Evolutionary conservation across 208 protist genomes (phyloP).

Genomic region (Trypanosoma theileri): DNA sequence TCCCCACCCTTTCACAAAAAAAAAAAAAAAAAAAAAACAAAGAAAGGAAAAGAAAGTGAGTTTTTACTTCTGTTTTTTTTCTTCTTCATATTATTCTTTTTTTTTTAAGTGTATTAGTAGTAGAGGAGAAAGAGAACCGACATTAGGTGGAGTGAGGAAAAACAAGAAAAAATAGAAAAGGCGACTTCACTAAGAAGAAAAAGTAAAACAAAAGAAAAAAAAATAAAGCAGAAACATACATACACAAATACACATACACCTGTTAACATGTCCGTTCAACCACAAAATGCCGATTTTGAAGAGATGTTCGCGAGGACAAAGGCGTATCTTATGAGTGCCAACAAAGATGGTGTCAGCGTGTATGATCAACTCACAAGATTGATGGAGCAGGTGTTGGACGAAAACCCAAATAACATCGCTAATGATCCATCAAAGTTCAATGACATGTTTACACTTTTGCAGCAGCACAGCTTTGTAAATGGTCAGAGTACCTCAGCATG

Average conservation of each 20-base stretch:
- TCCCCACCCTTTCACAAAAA: no score
- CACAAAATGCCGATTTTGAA: conserved; percentile 40
- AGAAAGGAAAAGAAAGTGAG: no score
- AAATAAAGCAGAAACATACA: conserved; percentile 4
- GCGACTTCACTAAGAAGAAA: not conserved
- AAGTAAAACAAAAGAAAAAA: not conserved
- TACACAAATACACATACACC: not conserved
- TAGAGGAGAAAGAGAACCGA: no score
- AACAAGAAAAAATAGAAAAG: not conserved
- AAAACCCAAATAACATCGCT: conserved; percentile 71
- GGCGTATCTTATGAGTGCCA: conserved; percentile 85
- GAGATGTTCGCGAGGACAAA: conserved; percentile 83
- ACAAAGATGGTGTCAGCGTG: conserved; percentile 87
- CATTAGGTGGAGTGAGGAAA: not conserved
- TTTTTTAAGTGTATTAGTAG: no score
- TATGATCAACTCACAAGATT: conserved; percentile 91
- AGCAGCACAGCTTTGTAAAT: conserved; percentile 80
- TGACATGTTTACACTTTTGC: conserved; percentile 73
- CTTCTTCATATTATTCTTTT: no score
- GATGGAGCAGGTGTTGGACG: conserved; percentile 82
- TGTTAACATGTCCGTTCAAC: conserved; percentile 25
- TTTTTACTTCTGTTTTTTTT: no score
- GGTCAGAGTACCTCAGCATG: conserved; percentile 69
- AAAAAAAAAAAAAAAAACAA: no score
- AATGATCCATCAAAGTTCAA: conserved; percentile 71